Base-by-base conservation (phyloP, 345 rosid species). In the Aquilaria malaccensis region DNA sequence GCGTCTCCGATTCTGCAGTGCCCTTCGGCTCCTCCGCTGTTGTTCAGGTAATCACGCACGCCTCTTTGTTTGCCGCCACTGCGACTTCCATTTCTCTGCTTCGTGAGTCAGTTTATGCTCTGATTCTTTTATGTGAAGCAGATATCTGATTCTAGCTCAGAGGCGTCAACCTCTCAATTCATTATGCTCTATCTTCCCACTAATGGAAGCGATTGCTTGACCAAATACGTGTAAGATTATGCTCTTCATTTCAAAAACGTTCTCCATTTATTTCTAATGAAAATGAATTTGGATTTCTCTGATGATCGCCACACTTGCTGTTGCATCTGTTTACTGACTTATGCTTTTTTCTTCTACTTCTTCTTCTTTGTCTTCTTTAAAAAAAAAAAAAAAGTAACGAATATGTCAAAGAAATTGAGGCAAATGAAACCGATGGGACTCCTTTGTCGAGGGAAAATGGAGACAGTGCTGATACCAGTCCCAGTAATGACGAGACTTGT, bases 1-100 rank as follows among this genome's bases (percentile, higher is more conserved):
- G 84, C 67, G 66, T 86, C 61, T 80, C 96, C 60, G 79, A 79
- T 72, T 86, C 90, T 30, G 73, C 86, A 53, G 81, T 88, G 41
- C 96, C 96, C 58, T 76, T 80, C 62, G 87, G 81, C 51, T 88
- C 87, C 71, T 76, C 91, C 65, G 94, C 94, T 49, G 81, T 86
- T 51, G 91, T 88, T 22, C 77, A 88, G 89, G 53, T 37, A 37
- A 37, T 37, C 43, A 9, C 43, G 7, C 43, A 4, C 7, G 96
- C 85, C 45, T 59, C 62, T 10, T 48, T 62, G 29, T 48, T 1
- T 2, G 15, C 30, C 15, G 4, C 4, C 50, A 45, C 30, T 3
- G 43, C 43, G 4, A 37, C 43, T 37, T 37, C 43, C 43, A 37
- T 37, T 37, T 37, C 43, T 37, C 7, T 37, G 43, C 5, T 37